A percentile compares a stretch with the other conserved stretches of the same genome.
Evolutionary conservation across 2,329 filamentous ascomycete species (phyloP).

Genomic region (Fusarium sp.): DNA sequence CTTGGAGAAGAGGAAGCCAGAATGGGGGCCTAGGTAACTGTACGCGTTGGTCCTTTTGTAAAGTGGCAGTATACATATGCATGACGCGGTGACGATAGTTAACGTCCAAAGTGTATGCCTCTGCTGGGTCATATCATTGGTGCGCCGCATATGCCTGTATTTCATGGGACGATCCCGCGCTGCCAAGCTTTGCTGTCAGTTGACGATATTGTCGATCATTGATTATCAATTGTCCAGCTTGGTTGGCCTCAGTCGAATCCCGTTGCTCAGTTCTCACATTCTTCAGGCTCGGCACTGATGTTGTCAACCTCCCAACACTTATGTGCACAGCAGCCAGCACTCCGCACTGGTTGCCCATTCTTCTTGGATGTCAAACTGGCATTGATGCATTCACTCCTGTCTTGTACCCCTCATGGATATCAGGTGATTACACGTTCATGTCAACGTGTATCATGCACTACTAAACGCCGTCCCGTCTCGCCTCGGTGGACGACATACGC

Average conservation of each 20-base stretch:
- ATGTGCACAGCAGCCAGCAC: too few species aligned
- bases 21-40: conserved; percentile 24
- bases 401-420: neutral
- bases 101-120: neutral
- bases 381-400: neutral
- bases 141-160: neutral
- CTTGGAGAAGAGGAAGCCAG: conserved; percentile 40
- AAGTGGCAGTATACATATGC: neutral
- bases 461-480: neutral
- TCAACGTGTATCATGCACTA: neutral
- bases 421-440: neutral
- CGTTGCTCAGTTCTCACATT: neutral
- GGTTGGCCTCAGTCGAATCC: neutral
- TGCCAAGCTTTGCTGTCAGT: neutral
- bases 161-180: neutral
- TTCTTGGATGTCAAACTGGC: too few species aligned
- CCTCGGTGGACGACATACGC: neutral
- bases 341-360: neutral
- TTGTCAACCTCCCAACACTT: neutral
- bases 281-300: neutral
- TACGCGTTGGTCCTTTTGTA: neutral
- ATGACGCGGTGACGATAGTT: neutral
- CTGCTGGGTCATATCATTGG: neutral
- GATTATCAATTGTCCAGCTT: neutral
- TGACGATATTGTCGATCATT: neutral